phyloP scores from a whole-genome alignment of 2,329 filamentous ascomycete genomes.

The Talaromyces sp. region DNA sequence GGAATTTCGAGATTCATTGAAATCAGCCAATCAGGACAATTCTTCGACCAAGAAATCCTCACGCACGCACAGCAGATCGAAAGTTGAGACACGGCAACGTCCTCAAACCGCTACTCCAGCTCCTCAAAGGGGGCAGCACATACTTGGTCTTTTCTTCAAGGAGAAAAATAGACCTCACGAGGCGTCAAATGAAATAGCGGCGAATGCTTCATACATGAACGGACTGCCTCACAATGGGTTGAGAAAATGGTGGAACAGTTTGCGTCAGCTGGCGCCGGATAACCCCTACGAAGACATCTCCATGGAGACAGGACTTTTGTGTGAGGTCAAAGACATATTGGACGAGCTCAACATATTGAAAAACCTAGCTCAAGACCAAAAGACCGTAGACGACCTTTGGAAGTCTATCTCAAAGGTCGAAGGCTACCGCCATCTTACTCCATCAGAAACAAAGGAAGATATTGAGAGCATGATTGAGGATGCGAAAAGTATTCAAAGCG shows the following conservation, averaged over 20 bases:
- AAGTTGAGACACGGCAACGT: too few relatives aligned
- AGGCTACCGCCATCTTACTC: not conserved
- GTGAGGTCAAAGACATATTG: slow-evolving; percentile 22
- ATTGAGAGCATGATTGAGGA: slow-evolving; percentile 16
- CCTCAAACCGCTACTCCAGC: too few relatives aligned
- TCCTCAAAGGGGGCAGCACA: too few relatives aligned
- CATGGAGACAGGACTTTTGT: slow-evolving; percentile 16
- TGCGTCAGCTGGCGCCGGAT: too few relatives aligned
- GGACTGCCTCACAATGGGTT: too few relatives aligned
- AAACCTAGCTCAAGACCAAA: slow-evolving; percentile 16
- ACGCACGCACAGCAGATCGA: not conserved
- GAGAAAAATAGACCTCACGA: too few relatives aligned
- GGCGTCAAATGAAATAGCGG: too few relatives aligned
- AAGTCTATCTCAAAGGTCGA: not conserved
- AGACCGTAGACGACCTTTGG: slow-evolving; percentile 7
- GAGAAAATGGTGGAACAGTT: too few relatives aligned
- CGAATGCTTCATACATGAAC: too few relatives aligned
- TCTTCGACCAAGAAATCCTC: too few relatives aligned
- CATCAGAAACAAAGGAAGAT: slow-evolving; percentile 8
- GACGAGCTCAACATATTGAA: slow-evolving; percentile 24
- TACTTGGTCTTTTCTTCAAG: too few relatives aligned
- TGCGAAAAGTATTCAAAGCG: slow-evolving; percentile 14
- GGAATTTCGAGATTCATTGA: slow-evolving; percentile 1
- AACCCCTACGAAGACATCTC: slow-evolving; percentile 15
- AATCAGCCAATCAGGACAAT: not conserved